Base-by-base conservation (phyloP, 495 filamentous ascomycete species). In the Jackrogersella multiformis region DNA sequence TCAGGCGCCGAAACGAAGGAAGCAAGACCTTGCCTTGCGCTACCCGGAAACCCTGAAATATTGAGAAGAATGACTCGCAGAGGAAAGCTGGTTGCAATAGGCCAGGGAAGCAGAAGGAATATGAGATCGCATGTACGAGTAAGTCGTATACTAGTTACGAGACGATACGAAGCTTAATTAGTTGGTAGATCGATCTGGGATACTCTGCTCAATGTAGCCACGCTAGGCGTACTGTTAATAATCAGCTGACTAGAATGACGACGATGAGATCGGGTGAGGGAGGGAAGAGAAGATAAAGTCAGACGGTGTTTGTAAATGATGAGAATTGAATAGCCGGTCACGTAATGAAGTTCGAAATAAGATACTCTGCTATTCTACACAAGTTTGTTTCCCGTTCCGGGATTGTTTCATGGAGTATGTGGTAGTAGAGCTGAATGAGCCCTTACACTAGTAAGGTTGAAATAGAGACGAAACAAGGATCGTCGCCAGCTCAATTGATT, bases 391-490 rank as follows among this genome's bases (percentile, higher is more conserved):
- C 12, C 30, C 57, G 13, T 56, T 63, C 13, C 30, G 20, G 46
- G 32, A 52, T 28, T 42, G 61, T 65, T 66, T 66, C 56, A 66
- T 66, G 63, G 39, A 59, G 41, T 54, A 42, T 16, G 39, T 16
- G 4, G 39, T 2, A n/a, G 8, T 28, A 23, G 24, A 52, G 35
- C 23, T 35, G 38, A 34, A 16, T 1, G 34, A 48, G 2, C 9
- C 9, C 9, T 42, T 18, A 26, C 20, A 52, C 13, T 26, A 13
- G 23, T 5, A 56, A 56, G 64, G 56, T 67, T 38, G 56, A 56
- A 61, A 56, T 60, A 60, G 60, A 61, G 56, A 64, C 66, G 51
- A 69, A 53, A 57, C 61, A 68, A 34, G 57, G 57, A 62, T 68
- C 48, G 21, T n/a, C 16, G 18, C 45, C 41, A 4, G 12, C 10